These are phyloP conservation scores for Fereydounia khargensis DNA, from an alignment of 1,284 basidiomycete genomes.

Conservation along the genomic window DNA sequence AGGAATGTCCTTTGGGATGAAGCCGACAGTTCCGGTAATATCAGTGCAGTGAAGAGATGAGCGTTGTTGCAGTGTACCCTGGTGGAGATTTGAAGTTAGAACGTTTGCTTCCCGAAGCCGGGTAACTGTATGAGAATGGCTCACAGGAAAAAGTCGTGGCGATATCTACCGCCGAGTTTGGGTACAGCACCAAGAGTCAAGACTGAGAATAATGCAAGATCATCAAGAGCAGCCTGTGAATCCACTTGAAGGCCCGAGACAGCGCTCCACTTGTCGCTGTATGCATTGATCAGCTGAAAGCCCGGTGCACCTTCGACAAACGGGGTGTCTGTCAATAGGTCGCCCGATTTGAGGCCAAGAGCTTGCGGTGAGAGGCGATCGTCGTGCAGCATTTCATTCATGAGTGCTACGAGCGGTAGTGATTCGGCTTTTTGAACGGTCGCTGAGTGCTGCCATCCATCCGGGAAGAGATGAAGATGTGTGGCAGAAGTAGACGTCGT, in stretches of 20 bases:
- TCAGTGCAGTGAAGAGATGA: conserved; percentile 16
- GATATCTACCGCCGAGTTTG: conserved; percentile 1
- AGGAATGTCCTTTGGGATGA: background rate
- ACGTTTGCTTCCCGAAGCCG: no score
- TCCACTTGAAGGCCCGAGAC: no score
- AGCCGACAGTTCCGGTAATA: conserved; percentile 1
- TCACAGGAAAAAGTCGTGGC: conserved; percentile 33
- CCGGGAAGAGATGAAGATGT: conserved; percentile 12
- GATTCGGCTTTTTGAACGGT: no score
- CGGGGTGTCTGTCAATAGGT: conserved; percentile 7
- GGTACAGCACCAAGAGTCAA: conserved; percentile 18
- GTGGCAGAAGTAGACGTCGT: conserved; percentile 4
- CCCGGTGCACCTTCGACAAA: conserved; percentile 1
- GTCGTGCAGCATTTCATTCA: conserved; percentile 10
- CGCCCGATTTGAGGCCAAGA: conserved; percentile 3
- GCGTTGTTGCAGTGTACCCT: conserved; percentile 36
- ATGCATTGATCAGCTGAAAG: conserved; percentile 8
- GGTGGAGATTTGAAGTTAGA: background rate
- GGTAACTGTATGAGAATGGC: background rate
- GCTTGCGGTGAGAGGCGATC: background rate
- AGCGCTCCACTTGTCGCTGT: conserved; percentile 23
- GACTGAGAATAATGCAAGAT: conserved; percentile 12
- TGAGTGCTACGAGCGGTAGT: conserved; percentile 8
- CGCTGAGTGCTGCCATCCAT: conserved; percentile 17
- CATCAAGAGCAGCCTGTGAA: conserved; percentile 4